A percentile compares a stretch with the other conserved stretches of the same genome.
Conservation (phyloP, 257 asterid genomes). For the Ophiorrhiza pumila region DNA sequence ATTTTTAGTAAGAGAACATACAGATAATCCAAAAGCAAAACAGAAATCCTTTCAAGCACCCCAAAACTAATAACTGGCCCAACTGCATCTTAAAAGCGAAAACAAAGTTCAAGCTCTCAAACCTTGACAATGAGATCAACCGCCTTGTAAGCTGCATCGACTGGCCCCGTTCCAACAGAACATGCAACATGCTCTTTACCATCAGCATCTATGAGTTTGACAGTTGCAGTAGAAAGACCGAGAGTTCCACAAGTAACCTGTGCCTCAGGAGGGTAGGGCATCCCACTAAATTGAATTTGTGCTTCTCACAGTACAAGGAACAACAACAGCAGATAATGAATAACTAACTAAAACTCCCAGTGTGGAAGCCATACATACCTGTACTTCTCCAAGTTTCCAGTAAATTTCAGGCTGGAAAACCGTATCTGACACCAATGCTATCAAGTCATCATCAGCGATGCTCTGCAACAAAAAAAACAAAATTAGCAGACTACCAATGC, state of each 20-base stretch:
- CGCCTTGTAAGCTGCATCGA: constrained; percentile 94
- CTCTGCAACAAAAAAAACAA: constrained; percentile 38
- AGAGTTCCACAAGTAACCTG: constrained; percentile 93
- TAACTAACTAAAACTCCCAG: constrained; percentile 11
- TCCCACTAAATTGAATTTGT: neutral
- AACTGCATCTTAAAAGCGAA: constrained; percentile 7
- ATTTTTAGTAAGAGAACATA: neutral
- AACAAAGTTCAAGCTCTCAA: constrained; percentile 21
- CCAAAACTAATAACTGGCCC: neutral
- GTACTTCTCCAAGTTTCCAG: constrained; percentile 81
- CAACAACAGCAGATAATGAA: constrained; percentile 6
- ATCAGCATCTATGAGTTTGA: constrained; percentile 61
- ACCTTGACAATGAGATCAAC: constrained; percentile 88
- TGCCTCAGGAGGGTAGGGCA: constrained; percentile 3
- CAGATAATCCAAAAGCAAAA: neutral
- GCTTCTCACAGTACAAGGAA: neutral
- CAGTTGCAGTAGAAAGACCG: constrained; percentile 95
- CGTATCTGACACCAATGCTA: constrained; percentile 80
- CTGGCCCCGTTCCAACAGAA: constrained; percentile 97
- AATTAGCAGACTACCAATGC: constrained; percentile 9
- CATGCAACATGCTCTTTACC: constrained; percentile 68
- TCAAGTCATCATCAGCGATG: constrained; percentile 74
- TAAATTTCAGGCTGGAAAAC: constrained; percentile 78
- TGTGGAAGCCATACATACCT: constrained; percentile 38
- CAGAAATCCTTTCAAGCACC: neutral